phyloP scores from a whole-genome alignment of 2,329 filamentous ascomycete genomes.

The Ascochyta rabiei region DNA sequence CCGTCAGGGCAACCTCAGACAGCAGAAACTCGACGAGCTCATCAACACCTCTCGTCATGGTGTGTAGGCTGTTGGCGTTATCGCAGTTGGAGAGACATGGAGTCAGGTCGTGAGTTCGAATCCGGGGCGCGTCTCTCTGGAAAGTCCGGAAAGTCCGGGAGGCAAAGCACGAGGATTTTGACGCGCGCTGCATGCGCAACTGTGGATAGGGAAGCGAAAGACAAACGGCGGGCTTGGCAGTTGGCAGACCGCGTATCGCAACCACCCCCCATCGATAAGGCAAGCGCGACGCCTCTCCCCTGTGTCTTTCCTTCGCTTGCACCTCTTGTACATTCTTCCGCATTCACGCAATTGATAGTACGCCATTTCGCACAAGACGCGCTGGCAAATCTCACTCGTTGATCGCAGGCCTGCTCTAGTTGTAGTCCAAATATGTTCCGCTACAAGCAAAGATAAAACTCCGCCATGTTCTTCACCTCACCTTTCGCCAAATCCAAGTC shows the following conservation, averaged over 20 bases:
- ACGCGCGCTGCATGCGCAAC: constrained; percentile 11
- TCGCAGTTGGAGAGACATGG: constrained; percentile 1
- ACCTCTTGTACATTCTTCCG: background rate
- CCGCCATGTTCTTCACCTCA: constrained; percentile 54
- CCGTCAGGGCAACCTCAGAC: constrained; percentile 64
- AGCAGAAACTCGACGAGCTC: constrained; percentile 64
- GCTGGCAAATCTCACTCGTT: too few species aligned
- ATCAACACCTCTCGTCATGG: constrained; percentile 56
- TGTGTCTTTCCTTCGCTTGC: background rate
- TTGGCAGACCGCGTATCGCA: background rate
- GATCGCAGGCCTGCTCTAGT: background rate
- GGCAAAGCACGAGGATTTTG: constrained; percentile 2
- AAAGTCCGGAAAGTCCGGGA: background rate
- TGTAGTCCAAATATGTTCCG: constrained; percentile 18
- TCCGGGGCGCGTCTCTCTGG: constrained; percentile 1
- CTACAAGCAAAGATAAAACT: constrained; percentile 14
- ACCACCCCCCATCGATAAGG: constrained; percentile 4
- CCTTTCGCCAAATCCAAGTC: constrained; percentile 79
- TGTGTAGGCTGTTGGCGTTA: constrained; percentile 20
- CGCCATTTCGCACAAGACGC: too few species aligned
- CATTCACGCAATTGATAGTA: background rate
- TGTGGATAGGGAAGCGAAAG: constrained; percentile 16
- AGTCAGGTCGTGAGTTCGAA: constrained; percentile 11
- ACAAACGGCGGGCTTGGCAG: background rate
- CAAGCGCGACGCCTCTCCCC: background rate